Base-by-base conservation (phyloP, 2,329 filamentous ascomycete species). In the Botrytis fragariae region DNA sequence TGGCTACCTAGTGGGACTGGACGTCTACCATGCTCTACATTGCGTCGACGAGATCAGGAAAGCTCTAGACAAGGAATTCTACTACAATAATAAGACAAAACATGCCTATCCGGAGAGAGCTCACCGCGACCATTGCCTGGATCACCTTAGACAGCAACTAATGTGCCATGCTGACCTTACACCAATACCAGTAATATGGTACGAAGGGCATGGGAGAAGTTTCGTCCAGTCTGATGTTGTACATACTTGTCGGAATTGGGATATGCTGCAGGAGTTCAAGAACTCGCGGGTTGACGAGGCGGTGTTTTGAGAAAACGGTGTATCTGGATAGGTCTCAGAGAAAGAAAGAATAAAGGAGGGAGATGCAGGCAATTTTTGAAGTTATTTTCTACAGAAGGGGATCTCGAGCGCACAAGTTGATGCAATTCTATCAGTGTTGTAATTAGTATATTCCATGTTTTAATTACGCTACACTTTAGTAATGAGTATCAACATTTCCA, bases 141-240 rank as follows among this genome's bases (percentile, higher is more conserved):
- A 62, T 62, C 60, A 62, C 60, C 60, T 62, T n/a, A 62, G 60
- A 62, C 60, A 62, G 60, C 60, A 62, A 35, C 60, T 62, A 42
- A 62, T 62, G 60, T 62, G 60, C 25, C 60, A 62, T 62, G 60
- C 60, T 62, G 60, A 62, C 42, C 60, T 62, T 22, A 62, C 60
- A 62, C 60, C 60, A 42, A 62, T 62, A 62, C 60, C 60, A 42
- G 32, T 62, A 20, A 62, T 62, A 39, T 62, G 60, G 60, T 62
- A 62, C 6, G 32, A 62, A 62, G 60, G 32, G 22, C 32, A 35
- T 62, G 60, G 60, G 10, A 62, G 60, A 62, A 62, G 60, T 42
- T 62, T 62, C 16, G 60, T 62, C 25, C 51, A 54, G 51, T 54
- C 51, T 4, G 51, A 54, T 54, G 51, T 54, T 29, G 51, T 54